Base-by-base conservation (phyloP, 148 eudicot genomes). In the Cornus florida region DNA sequence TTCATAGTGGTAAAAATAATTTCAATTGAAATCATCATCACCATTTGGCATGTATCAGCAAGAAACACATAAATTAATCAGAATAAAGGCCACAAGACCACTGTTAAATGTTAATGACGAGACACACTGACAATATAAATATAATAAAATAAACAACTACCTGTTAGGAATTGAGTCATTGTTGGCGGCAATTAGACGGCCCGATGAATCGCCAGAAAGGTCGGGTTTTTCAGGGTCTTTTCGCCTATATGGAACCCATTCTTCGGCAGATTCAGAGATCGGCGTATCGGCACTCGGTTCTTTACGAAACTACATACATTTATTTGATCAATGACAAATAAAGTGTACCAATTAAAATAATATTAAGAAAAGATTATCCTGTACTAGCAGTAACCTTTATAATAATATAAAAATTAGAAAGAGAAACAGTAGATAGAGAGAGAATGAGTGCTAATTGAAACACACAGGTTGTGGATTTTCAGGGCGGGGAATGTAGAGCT, bases 231-330 rank as follows among this genome's bases (percentile, higher is more conserved):
- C 86, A 10, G 82, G 69, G 31, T 81, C 85, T 59, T 75, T 80
- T 33, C 73, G 77, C 57, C 67, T 62, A 77, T 60, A 10, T 46
- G 84, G 80, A 43, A 70, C 64, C 24, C 71, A 78, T 72, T 82
- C 90, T 10, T 84, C 87, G 31, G 80, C 85, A 14, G 89, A 80
- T 69, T 77, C 85, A 71, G 75, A 73, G 66, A 74, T 60, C 43
- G 79, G 81, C 6, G 80, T 70, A 69, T 80, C 82, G 32, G 75
- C 84, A 73, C 82, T 75, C 32, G 79, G 78, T 60, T 69, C 72
- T 75, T 75, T 76, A 50, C 77, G 74, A 80, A 79, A 83, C 90
- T 90, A 78, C 86, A 80, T 73, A 77, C 28, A 39, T 28, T 28
- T 69, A 69, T 67, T 74, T 66, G 23, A 67, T 67, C 56, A n/a